phyloP scores from a whole-genome alignment of 2,329 filamentous ascomycete genomes.

The Alternaria angustiovoidea region DNA sequence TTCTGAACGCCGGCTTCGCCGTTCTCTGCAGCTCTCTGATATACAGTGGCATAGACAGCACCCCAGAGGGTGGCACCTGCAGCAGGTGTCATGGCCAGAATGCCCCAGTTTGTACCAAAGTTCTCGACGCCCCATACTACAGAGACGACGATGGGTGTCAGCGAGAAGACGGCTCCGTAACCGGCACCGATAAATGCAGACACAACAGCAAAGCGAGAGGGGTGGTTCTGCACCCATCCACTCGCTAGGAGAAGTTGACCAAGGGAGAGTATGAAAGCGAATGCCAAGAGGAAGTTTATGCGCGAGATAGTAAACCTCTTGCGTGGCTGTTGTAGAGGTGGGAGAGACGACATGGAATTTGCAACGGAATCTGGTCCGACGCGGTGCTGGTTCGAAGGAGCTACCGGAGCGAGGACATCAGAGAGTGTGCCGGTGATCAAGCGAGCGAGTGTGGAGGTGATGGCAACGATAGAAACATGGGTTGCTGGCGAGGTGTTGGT shows the following conservation, averaged over 20 bases:
- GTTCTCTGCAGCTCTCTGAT: conserved; percentile 70
- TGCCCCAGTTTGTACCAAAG: conserved; percentile 97
- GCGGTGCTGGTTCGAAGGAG: conserved; percentile 65
- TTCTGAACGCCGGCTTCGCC: conserved; percentile 41
- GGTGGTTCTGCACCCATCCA: conserved; percentile 75
- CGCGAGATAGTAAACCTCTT: conserved; percentile 72
- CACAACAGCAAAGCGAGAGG: conserved; percentile 83
- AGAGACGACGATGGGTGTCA: conserved; percentile 91
- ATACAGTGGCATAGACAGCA: conserved; percentile 82
- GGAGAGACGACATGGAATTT: conserved; percentile 51
- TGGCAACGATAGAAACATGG: conserved; percentile 90
- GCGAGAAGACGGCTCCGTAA: conserved; percentile 89
- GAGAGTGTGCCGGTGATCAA: conserved; percentile 89
- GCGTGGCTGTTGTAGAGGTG: conserved; percentile 23
- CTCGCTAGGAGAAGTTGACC: conserved; percentile 82
- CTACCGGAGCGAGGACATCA: conserved; percentile 76
- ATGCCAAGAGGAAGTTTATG: conserved; percentile 78
- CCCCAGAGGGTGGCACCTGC: conserved; percentile 90
- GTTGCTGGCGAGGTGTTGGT: conserved; percentile 73
- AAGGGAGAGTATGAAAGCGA: conserved; percentile 81
- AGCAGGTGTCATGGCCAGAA: conserved; percentile 90
- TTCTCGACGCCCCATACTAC: conserved; percentile 99
- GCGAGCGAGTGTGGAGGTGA: conserved; percentile 89
- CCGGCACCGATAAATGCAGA: conserved; percentile 86
- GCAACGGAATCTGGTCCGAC: conserved; percentile 55